A percentile compares a stretch with the other conserved stretches of the same genome.
These are phyloP conservation scores for Triangularia setosa DNA, from an alignment of 2,329 filamentous ascomycete genomes.

Conservation along the genomic window DNA sequence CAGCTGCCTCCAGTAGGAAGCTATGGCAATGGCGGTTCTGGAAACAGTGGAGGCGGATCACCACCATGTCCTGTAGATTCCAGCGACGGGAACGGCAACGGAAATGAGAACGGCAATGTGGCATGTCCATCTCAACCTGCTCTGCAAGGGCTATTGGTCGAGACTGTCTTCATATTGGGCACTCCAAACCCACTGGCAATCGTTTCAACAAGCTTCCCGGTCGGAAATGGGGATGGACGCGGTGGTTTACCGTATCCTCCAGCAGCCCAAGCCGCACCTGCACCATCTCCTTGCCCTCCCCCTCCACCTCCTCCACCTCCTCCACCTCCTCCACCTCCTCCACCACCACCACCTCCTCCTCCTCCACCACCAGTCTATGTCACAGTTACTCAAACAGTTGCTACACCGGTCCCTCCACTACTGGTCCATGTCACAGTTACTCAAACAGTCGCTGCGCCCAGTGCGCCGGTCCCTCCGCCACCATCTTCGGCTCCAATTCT, in stretches of 20 bases:
- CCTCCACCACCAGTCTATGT: constrained; percentile 2
- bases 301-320: not conserved
- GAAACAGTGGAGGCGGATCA: not conserved
- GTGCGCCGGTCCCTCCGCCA: not conserved
- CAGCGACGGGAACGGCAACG: not conserved
- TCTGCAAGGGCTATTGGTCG: constrained; percentile 16
- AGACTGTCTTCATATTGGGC: constrained; percentile 14
- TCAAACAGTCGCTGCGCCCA: constrained; percentile 3
- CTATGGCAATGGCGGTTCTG: constrained; percentile 5
- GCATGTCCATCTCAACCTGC: not conserved
- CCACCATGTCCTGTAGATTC: not conserved
- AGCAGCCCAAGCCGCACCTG: not conserved
- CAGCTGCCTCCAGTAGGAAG: not conserved
- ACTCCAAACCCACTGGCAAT: constrained; percentile 12
- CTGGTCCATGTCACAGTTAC: constrained; percentile 8
- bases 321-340: not conserved
- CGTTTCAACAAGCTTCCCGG: constrained; percentile 12
- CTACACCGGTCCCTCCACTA: constrained; percentile 1
- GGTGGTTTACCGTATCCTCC: not conserved
- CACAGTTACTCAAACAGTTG: constrained; percentile 1
- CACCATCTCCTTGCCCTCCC: not conserved
- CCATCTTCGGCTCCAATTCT: not conserved
- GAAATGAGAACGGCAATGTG: constrained; percentile 7
- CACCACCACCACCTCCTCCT: not conserved
- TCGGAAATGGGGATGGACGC: not conserved